phyloP scores from a whole-genome alignment of 306 rosid species.

The Betula pendula region DNA sequence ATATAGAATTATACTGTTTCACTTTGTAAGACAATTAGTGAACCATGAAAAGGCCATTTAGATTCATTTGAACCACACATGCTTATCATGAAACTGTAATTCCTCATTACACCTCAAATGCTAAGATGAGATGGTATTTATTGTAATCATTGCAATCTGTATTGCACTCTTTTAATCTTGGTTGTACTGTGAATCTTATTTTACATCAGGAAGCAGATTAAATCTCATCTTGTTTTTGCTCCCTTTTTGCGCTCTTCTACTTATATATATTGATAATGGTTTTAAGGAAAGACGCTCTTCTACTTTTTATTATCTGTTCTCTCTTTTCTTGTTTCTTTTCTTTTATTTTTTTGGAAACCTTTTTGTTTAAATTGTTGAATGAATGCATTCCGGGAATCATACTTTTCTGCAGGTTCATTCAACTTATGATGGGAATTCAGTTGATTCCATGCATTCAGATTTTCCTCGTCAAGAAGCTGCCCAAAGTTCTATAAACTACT shows the following conservation, averaged over 20 bases:
- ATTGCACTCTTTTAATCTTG: background rate
- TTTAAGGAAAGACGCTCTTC: background rate
- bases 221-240: background rate
- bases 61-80: background rate
- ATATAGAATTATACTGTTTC: background rate
- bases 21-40: background rate
- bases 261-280: no score
- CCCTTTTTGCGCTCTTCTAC: background rate
- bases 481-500: constrained; percentile 53
- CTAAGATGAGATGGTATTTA: background rate
- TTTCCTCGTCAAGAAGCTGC: constrained; percentile 46
- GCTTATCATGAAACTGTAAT: background rate
- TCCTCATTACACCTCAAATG: background rate
- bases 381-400: constrained; percentile 25
- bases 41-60: background rate
- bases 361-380: background rate
- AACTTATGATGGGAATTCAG: constrained; percentile 53
- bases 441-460: constrained; percentile 44
- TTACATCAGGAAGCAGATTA: background rate
- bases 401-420: constrained; percentile 72
- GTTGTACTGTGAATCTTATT: background rate
- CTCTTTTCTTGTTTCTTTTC: background rate
- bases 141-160: background rate
- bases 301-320: background rate
- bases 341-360: background rate